A percentile compares a stretch with the other conserved stretches of the same genome.
phyloP scores from a whole-genome alignment of 140 eudicot species.

The Flaveria floridana region DNA sequence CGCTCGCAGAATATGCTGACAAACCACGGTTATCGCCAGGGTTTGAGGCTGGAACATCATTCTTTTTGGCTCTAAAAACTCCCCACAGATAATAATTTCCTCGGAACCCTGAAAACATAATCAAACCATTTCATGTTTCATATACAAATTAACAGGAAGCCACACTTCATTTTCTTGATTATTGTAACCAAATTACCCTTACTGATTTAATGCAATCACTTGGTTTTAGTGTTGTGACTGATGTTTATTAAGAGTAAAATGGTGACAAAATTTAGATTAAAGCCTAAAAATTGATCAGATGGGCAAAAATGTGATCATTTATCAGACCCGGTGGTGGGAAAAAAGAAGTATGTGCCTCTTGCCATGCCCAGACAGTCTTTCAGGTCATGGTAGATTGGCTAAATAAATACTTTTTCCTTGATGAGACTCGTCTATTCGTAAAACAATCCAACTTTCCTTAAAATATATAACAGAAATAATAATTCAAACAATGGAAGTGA shows the following conservation, averaged over 20 bases:
- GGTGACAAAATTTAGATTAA: not conserved
- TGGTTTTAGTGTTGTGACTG: not conserved
- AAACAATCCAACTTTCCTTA: not conserved
- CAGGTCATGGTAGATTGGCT: not conserved
- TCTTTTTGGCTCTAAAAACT: slow-evolving; percentile 45
- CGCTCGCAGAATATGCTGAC: not conserved
- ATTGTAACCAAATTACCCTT: no score
- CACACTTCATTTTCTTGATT: not conserved
- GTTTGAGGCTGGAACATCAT: slow-evolving; percentile 13
- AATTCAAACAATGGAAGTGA: not conserved
- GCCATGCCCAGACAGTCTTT: not conserved
- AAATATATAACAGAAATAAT: not conserved
- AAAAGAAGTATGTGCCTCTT: no score
- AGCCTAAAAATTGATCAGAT: not conserved
- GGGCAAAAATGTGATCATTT: not conserved
- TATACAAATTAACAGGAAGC: not conserved
- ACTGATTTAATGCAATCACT: not conserved
- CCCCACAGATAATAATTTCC: slow-evolving; percentile 72
- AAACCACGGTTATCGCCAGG: not conserved
- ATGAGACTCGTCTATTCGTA: slow-evolving; percentile 14
- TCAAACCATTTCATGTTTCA: not conserved
- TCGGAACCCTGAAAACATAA: slow-evolving; percentile 46
- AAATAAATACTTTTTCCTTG: not conserved
- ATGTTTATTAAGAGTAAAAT: not conserved
- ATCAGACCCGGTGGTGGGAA: not conserved